Conservation (phyloP, 169 alveolate species). For the Plasmodium relictum region DNA sequence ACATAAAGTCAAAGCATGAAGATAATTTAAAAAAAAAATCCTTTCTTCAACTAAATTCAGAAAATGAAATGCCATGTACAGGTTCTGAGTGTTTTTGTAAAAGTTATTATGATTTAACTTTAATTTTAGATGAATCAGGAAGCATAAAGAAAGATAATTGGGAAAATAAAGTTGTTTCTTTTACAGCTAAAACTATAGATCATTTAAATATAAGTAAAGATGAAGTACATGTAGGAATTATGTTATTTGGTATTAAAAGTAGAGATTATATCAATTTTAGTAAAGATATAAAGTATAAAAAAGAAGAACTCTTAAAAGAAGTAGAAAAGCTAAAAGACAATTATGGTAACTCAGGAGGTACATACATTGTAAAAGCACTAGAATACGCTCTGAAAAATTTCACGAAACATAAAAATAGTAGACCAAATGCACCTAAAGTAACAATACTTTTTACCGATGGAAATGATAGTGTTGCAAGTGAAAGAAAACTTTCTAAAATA, state of each 20-base stretch:
- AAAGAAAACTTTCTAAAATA: slow-evolving; percentile 22
- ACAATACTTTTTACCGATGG: slow-evolving; percentile 75
- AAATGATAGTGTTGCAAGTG: slow-evolving; percentile 18
- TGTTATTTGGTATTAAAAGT: slow-evolving; percentile 25
- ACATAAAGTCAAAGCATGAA: not conserved
- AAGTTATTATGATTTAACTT: slow-evolving; percentile 72
- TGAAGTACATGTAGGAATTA: slow-evolving; percentile 72
- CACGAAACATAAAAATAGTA: slow-evolving; percentile 25
- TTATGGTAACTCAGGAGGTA: slow-evolving; percentile 30
- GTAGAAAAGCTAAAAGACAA: slow-evolving; percentile 48
- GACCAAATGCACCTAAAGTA: slow-evolving; percentile 64
- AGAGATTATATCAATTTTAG: slow-evolving; percentile 60
- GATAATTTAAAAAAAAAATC: slow-evolving; percentile 23
- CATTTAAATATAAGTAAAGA: slow-evolving; percentile 36
- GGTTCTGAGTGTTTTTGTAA: slow-evolving; percentile 61
- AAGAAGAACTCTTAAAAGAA: slow-evolving; percentile 49
- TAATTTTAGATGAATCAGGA: slow-evolving; percentile 70
- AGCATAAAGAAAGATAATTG: slow-evolving; percentile 46
- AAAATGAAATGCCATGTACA: slow-evolving; percentile 24
- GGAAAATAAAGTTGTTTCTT: slow-evolving; percentile 47
- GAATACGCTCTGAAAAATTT: slow-evolving; percentile 56
- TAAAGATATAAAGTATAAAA: slow-evolving; percentile 31
- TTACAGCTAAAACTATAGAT: slow-evolving; percentile 55
- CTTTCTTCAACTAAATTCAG: slow-evolving; percentile 34
- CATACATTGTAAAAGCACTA: slow-evolving; percentile 45